Conservation (phyloP, 306 rosid species). For the Comarum palustre region DNA sequence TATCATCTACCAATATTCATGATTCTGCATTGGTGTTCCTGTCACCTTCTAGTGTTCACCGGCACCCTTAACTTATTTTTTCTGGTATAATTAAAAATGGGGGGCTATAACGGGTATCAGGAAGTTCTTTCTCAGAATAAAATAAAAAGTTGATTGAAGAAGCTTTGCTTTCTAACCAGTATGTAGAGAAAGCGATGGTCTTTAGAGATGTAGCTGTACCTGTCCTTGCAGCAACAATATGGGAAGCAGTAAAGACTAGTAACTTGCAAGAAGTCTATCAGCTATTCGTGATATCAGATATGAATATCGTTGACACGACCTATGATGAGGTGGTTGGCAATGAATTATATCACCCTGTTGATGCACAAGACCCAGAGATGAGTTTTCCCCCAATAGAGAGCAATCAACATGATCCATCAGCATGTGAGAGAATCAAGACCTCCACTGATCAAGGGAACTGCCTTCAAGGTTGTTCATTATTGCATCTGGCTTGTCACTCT, state of each 20-base stretch:
- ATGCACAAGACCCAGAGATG: constrained; percentile 22
- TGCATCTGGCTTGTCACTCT: constrained; percentile 80
- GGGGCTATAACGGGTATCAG: constrained; percentile 9
- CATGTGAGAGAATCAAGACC: constrained; percentile 40
- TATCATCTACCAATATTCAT: background rate
- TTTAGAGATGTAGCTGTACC: constrained; percentile 43
- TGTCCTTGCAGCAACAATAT: constrained; percentile 48
- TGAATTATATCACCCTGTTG: constrained; percentile 36
- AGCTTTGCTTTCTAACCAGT: constrained; percentile 41
- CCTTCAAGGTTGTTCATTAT: constrained; percentile 74
- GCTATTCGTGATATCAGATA: constrained; percentile 57
- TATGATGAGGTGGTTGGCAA: constrained; percentile 46
- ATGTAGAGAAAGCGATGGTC: constrained; percentile 70
- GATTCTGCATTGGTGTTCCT: background rate
- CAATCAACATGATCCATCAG: constrained; percentile 49
- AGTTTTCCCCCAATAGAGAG: constrained; percentile 27
- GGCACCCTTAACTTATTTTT: constrained; percentile 15
- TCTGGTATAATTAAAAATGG: background rate
- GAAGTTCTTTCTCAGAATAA: background rate
- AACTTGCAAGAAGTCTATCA: constrained; percentile 70
- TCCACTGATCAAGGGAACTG: constrained; percentile 49
- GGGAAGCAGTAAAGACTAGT: constrained; percentile 68
- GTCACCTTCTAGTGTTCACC: background rate
- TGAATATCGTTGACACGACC: constrained; percentile 49
- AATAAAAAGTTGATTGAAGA: background rate